phyloP scores from a whole-genome alignment of 2,329 filamentous ascomycete genomes.

The Corniculantispora saksenae region DNA sequence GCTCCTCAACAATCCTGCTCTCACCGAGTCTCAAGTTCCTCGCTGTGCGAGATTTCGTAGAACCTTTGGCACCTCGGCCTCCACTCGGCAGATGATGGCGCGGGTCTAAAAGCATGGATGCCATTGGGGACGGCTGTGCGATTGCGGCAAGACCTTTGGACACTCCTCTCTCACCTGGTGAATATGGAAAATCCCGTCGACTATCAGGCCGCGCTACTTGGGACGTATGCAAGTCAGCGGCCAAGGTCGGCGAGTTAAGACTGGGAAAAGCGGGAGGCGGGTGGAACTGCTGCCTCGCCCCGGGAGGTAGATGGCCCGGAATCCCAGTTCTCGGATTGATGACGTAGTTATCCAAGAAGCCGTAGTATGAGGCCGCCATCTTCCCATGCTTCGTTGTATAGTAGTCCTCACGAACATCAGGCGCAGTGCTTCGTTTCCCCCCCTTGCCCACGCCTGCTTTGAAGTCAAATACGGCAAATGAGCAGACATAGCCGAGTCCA shows the following conservation, averaged over 20 bases:
- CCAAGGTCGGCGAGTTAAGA: slow-evolving; percentile 62
- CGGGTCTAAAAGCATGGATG: slow-evolving; percentile 72
- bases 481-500: slow-evolving; percentile 92
- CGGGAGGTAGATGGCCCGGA: slow-evolving; percentile 59
- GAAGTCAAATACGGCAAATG: slow-evolving; percentile 96
- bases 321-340: slow-evolving; percentile 70
- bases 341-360: slow-evolving; percentile 90
- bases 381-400: slow-evolving; percentile 95
- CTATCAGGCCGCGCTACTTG: slow-evolving; percentile 40
- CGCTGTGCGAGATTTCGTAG: slow-evolving; percentile 47
- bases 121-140: slow-evolving; percentile 64
- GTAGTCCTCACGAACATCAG: slow-evolving; percentile 85
- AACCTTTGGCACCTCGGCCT: slow-evolving; percentile 45
- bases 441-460: slow-evolving; percentile 68
- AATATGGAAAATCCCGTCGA: background rate
- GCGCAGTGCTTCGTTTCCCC: slow-evolving; percentile 39
- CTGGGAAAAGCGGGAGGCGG: slow-evolving; percentile 75
- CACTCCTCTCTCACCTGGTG: slow-evolving; percentile 9
- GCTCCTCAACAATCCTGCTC: slow-evolving; percentile 57
- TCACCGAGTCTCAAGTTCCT: slow-evolving; percentile 49
- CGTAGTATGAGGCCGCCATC: slow-evolving; percentile 96
- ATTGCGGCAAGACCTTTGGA: slow-evolving; percentile 33
- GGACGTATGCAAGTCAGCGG: slow-evolving; percentile 56
- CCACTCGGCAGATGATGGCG: slow-evolving; percentile 68
- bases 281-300: slow-evolving; percentile 61